Conservation (phyloP, 148 eudicot genomes). For the Rheum nobile region DNA sequence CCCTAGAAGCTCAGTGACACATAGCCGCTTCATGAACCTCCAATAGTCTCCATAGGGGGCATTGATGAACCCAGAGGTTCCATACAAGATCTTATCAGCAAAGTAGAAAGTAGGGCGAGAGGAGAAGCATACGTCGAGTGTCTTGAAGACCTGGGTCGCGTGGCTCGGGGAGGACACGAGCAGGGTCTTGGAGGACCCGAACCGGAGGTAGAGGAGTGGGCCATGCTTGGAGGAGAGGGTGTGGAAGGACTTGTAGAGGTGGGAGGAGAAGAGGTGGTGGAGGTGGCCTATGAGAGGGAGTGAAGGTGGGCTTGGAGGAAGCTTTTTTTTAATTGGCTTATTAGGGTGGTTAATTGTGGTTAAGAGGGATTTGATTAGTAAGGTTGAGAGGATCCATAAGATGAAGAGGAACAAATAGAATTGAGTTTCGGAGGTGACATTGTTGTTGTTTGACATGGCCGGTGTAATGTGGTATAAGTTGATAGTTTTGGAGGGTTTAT, state of each 20-base stretch:
- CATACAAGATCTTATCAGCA: slow-evolving; percentile 18
- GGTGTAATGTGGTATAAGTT: neutral
- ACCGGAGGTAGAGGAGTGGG: slow-evolving; percentile 16
- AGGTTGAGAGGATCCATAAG: slow-evolving; percentile 12
- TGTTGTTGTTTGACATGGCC: neutral
- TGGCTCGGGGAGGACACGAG: slow-evolving; percentile 15
- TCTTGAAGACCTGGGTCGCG: slow-evolving; percentile 16
- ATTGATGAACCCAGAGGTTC: slow-evolving; percentile 8
- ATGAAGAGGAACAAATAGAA: slow-evolving; percentile 13
- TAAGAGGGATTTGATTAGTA: slow-evolving; percentile 1
- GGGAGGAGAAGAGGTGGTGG: slow-evolving; percentile 15
- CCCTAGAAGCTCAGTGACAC: slow-evolving; percentile 13
- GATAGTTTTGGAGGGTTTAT: neutral
- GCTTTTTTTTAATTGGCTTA: neutral
- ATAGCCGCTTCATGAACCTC: slow-evolving; percentile 19
- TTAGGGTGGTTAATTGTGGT: neutral
- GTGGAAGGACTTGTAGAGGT: slow-evolving; percentile 18
- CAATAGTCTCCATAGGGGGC: slow-evolving; percentile 20
- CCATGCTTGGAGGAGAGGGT: slow-evolving; percentile 15
- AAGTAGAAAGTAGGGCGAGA: slow-evolving; percentile 15
- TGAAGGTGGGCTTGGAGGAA: slow-evolving; percentile 27
- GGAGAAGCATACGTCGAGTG: slow-evolving; percentile 14
- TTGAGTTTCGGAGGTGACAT: neutral
- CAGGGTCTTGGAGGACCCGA: slow-evolving; percentile 15
- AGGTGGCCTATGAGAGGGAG: slow-evolving; percentile 27